Percentiles rank a stretch among this genome's conserved stretches.
Evolutionary conservation across 2,329 filamentous ascomycete genomes (phyloP).

Genomic region (Pseudogymnoascus destructans): DNA sequence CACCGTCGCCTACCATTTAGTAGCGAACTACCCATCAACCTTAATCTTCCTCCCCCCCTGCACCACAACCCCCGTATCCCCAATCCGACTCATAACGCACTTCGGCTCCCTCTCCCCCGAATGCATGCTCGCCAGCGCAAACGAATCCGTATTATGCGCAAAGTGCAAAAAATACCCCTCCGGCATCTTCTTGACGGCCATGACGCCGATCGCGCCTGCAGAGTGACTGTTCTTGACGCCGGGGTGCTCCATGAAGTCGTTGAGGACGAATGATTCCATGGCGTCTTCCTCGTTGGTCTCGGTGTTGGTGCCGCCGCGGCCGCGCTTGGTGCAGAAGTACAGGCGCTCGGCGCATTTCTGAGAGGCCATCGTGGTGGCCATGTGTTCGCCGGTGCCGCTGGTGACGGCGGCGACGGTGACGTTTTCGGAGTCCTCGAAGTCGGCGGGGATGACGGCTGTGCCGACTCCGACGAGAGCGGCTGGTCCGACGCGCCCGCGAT

Average conservation of each 20-base stretch:
- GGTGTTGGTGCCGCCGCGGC: slow-evolving; percentile 46
- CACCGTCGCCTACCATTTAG: background rate
- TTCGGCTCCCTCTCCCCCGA: slow-evolving; percentile 60
- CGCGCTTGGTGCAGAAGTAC: slow-evolving; percentile 54
- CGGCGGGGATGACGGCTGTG: slow-evolving; percentile 71
- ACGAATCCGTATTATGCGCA: slow-evolving; percentile 86
- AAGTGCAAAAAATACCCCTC: slow-evolving; percentile 77
- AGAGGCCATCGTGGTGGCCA: slow-evolving; percentile 89
- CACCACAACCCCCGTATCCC: slow-evolving; percentile 21
- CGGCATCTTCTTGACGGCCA: slow-evolving; percentile 74
- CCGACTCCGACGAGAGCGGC: slow-evolving; percentile 88
- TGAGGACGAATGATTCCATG: slow-evolving; percentile 62
- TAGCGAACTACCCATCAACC: background rate
- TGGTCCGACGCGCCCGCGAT: slow-evolving; percentile 78
- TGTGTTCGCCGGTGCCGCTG: slow-evolving; percentile 93
- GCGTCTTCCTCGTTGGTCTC: slow-evolving; percentile 64
- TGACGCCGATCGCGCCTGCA: slow-evolving; percentile 76
- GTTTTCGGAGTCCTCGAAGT: slow-evolving; percentile 54
- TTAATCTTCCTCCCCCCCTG: slow-evolving; percentile 24
- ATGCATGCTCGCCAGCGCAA: slow-evolving; percentile 80
- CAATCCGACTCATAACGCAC: slow-evolving; percentile 72
- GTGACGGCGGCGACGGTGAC: slow-evolving; percentile 72
- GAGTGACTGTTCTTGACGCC: slow-evolving; percentile 70
- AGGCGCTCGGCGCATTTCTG: slow-evolving; percentile 75
- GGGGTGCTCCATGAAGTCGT: slow-evolving; percentile 90